These are phyloP conservation scores for Erigeron philadelphicus DNA, from an alignment of 140 eudicot species.

Conservation along the genomic window DNA sequence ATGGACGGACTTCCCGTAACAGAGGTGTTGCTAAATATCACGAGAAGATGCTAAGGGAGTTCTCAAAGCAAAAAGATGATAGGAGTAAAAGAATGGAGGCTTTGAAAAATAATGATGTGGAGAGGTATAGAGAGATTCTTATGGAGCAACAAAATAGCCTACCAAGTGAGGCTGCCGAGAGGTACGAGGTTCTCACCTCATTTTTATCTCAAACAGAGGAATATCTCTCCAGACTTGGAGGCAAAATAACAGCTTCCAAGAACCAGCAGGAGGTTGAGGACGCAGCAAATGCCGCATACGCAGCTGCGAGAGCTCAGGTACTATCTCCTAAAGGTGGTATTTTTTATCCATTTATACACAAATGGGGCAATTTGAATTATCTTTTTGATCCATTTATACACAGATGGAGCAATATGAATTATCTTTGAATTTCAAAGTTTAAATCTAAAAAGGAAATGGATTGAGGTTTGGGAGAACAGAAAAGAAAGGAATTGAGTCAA, in stretches of 20 bases:
- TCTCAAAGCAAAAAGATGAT: slow-evolving; percentile 84
- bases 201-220: slow-evolving; percentile 93
- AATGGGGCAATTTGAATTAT: slow-evolving; percentile 1
- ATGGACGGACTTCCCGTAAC: slow-evolving; percentile 87
- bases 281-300: slow-evolving; percentile 77
- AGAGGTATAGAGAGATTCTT: slow-evolving; percentile 83
- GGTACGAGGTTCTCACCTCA: slow-evolving; percentile 83
- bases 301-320: slow-evolving; percentile 93
- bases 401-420: not conserved
- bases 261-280: slow-evolving; percentile 93
- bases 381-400: not conserved
- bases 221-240: slow-evolving; percentile 81
- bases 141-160: slow-evolving; percentile 85
- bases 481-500: not conserved
- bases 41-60: slow-evolving; percentile 88
- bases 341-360: not conserved
- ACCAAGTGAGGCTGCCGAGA: slow-evolving; percentile 92
- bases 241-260: slow-evolving; percentile 91
- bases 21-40: slow-evolving; percentile 93
- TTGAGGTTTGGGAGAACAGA: not conserved
- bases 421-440: not conserved
- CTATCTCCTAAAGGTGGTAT: slow-evolving; percentile 3
- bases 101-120: slow-evolving; percentile 92
- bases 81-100: slow-evolving; percentile 94
- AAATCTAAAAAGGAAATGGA: not conserved